Evolutionary conservation across 768 basidiomycete species (phyloP).

Genomic region (Butyriboletus loyo): DNA sequence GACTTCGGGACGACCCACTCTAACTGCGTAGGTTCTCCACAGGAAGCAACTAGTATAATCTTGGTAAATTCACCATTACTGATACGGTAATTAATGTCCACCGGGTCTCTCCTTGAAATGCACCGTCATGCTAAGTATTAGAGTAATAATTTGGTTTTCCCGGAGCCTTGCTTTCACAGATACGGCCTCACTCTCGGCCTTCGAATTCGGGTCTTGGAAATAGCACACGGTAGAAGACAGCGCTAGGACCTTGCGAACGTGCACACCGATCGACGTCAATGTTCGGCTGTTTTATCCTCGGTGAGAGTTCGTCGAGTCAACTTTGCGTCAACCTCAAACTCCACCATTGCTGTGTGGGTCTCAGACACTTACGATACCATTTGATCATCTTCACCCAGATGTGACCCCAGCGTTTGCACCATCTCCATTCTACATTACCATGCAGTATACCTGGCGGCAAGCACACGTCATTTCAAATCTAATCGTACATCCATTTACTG

Average conservation of each 20-base stretch:
- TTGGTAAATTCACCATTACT: background rate
- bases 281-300: background rate
- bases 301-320: background rate
- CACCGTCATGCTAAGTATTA: background rate
- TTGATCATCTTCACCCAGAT: background rate
- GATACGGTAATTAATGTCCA: slow-evolving; percentile 2
- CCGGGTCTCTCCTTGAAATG: slow-evolving; percentile 23
- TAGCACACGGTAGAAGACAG: background rate
- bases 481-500: slow-evolving; percentile 7
- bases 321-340: background rate
- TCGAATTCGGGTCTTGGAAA: background rate
- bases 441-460: background rate
- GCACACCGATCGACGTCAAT: background rate
- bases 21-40: background rate
- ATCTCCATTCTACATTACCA: background rate
- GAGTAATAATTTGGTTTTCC: background rate
- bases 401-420: background rate
- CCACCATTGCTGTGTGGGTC: background rate
- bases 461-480: background rate
- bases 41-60: background rate
- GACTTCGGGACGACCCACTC: background rate
- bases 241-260: background rate
- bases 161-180: slow-evolving; percentile 4
- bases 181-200: background rate
- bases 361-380: background rate